Conservation (phyloP, 257 asterid species). For the Solanum ahanhuiri region DNA sequence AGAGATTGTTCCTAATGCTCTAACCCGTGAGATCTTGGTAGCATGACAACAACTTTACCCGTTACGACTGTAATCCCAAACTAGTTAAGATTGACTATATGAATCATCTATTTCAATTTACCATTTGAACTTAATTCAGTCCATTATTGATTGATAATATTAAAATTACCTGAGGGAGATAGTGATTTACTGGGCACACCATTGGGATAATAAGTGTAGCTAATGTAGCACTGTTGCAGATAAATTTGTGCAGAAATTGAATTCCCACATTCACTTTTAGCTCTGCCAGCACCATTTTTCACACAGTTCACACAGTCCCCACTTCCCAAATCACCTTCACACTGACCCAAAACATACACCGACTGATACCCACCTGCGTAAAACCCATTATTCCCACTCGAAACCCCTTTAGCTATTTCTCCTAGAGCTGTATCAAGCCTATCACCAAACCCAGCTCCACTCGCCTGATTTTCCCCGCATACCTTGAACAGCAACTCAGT, state of each 20-base stretch:
- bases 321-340: constrained; percentile 62
- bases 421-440: constrained; percentile 46
- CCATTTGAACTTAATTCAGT: background rate
- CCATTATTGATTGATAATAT: background rate
- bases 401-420: constrained; percentile 47
- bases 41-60: background rate
- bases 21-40: background rate
- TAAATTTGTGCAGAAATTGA: constrained; percentile 62
- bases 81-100: background rate
- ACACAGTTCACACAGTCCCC: constrained; percentile 74
- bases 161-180: constrained; percentile 43
- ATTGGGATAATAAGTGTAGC: constrained; percentile 65
- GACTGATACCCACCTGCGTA: constrained; percentile 56
- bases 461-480: constrained; percentile 62
- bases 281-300: constrained; percentile 42
- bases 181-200: constrained; percentile 46
- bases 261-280: constrained; percentile 44
- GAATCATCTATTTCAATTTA: background rate
- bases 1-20: background rate
- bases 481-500: constrained; percentile 51
- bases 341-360: constrained; percentile 77
- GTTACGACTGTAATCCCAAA: background rate
- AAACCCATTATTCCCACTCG: constrained; percentile 36
- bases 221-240: constrained; percentile 56
- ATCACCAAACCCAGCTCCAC: constrained; percentile 56